Evolutionary conservation across 768 basidiomycete species (phyloP).

Genomic region (Termitomyces sp.): DNA sequence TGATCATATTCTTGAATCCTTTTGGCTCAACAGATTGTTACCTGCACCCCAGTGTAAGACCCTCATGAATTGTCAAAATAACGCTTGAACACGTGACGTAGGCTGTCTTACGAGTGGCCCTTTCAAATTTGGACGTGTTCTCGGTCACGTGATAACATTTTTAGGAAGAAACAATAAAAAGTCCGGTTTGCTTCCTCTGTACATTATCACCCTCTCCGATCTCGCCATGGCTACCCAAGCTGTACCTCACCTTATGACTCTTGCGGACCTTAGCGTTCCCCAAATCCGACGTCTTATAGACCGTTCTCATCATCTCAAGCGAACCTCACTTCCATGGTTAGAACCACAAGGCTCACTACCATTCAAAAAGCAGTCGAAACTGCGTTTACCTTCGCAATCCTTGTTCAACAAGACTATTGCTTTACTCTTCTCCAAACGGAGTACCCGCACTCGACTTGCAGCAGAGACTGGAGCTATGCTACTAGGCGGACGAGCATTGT

Average conservation of each 20-base stretch:
- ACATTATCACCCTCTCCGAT: not conserved
- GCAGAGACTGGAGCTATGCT: slow-evolving; percentile 79
- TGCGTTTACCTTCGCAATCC: slow-evolving; percentile 69
- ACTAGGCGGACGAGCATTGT: slow-evolving; percentile 87
- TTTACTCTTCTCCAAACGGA: slow-evolving; percentile 88
- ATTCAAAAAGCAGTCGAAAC: slow-evolving; percentile 28
- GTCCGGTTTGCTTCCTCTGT: not conserved
- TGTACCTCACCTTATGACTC: slow-evolving; percentile 76
- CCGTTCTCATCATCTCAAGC: slow-evolving; percentile 66
- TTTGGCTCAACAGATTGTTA: too few species aligned
- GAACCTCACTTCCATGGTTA: slow-evolving; percentile 64
- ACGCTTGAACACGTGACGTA: too few species aligned
- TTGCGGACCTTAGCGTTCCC: slow-evolving; percentile 79
- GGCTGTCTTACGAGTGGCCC: too few species aligned
- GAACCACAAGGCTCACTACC: slow-evolving; percentile 43
- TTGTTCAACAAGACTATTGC: slow-evolving; percentile 84
- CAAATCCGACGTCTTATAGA: slow-evolving; percentile 68
- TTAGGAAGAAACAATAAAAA: slow-evolving; percentile 1
- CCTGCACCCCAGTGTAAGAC: too few species aligned
- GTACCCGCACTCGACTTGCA: slow-evolving; percentile 86
- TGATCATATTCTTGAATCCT: too few species aligned
- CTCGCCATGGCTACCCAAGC: slow-evolving; percentile 13
- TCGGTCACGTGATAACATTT: not conserved
- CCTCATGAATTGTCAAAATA: too few species aligned
- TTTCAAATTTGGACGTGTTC: slow-evolving; percentile 8